A percentile compares a stretch with the other conserved stretches of the same genome.
Conservation (phyloP, 352 stramenopile species). For the Phytophthora pluvialis region DNA sequence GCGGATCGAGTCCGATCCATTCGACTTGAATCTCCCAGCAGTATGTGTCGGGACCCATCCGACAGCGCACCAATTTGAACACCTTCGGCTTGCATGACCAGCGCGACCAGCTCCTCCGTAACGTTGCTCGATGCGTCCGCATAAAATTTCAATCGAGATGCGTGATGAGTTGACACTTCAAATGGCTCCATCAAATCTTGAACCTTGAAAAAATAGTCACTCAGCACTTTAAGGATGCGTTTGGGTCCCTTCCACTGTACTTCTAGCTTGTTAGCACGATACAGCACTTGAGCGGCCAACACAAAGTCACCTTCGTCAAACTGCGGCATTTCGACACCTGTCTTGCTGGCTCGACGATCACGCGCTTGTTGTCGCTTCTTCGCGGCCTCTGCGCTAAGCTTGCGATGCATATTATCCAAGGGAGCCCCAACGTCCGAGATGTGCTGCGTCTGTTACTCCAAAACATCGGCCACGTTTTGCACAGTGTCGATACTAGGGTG, state of each 20-base stretch:
- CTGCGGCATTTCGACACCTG: not conserved
- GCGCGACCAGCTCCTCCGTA: constrained; percentile 1
- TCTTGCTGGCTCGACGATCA: not conserved
- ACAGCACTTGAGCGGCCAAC: not conserved
- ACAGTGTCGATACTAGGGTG: not conserved
- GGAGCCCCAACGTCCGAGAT: not conserved
- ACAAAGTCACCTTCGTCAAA: constrained; percentile 11
- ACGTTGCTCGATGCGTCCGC: not conserved
- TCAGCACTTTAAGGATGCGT: not conserved
- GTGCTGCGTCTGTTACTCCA: not conserved
- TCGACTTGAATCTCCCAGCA: constrained; percentile 6
- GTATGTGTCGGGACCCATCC: not conserved
- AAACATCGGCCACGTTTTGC: not conserved
- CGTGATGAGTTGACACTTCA: constrained; percentile 3
- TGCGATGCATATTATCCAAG: constrained; percentile 4
- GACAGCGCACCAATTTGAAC: not conserved
- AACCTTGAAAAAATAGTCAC: constrained; percentile 10
- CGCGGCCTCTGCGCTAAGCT: not conserved
- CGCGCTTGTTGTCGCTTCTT: not conserved
- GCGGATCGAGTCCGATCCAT: not conserved
- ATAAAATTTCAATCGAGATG: constrained; percentile 1
- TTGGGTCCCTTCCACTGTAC: constrained; percentile 3
- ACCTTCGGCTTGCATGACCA: constrained; percentile 7
- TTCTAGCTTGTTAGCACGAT: constrained; percentile 1
- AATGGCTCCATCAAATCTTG: constrained; percentile 9